phyloP scores from a whole-genome alignment of 495 filamentous ascomycete species.

The Sordaria brevicollis region DNA sequence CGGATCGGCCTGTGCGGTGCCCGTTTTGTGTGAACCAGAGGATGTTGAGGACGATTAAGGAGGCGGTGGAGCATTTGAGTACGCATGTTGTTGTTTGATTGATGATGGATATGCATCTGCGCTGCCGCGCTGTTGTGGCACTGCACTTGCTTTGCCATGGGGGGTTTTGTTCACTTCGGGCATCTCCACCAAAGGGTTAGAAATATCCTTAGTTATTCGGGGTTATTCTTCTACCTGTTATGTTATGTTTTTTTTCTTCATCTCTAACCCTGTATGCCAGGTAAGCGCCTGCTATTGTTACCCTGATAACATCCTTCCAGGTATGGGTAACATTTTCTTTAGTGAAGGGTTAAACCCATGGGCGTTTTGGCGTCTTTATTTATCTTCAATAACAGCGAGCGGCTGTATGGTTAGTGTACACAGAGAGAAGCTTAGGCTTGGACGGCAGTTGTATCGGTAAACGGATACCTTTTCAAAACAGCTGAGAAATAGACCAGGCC shows the following conservation, averaged over 20 bases:
- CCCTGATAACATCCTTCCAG: neutral
- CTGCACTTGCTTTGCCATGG: too few relatives aligned
- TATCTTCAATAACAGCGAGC: neutral
- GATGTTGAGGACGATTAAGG: constrained; percentile 46
- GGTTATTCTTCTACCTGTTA: too few relatives aligned
- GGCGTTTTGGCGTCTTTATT: neutral
- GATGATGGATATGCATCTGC: too few relatives aligned
- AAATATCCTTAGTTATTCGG: too few relatives aligned
- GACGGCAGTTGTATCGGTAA: neutral
- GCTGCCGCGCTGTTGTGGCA: too few relatives aligned
- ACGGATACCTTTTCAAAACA: neutral
- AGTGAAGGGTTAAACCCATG: neutral
- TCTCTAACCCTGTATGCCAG: too few relatives aligned
- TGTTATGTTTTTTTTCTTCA: too few relatives aligned
- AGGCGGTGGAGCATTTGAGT: constrained; percentile 49
- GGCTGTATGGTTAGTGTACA: neutral
- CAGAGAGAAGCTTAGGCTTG: neutral
- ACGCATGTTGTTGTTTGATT: constrained; percentile 44
- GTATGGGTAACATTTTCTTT: neutral
- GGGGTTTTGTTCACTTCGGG: too few relatives aligned
- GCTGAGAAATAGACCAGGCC: neutral
- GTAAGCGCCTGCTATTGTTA: too few relatives aligned
- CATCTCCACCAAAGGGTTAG: too few relatives aligned
- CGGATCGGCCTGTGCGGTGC: constrained; percentile 41
- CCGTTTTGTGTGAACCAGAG: constrained; percentile 48